Conservation (phyloP, 371 early-diverging fungal genomes). For the Dichotomocladium elegans region DNA sequence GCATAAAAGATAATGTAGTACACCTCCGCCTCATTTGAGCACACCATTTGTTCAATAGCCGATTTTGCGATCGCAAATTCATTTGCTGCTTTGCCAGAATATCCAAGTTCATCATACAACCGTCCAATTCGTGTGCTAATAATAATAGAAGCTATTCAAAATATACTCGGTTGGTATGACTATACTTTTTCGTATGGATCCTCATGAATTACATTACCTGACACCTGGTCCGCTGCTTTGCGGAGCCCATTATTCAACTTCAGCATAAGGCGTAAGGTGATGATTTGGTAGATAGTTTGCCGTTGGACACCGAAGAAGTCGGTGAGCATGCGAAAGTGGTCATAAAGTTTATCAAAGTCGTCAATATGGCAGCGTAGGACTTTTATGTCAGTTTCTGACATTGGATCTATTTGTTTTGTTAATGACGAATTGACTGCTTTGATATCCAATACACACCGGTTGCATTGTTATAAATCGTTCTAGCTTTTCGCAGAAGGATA, state of each 20-base stretch:
- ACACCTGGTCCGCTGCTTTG: conserved; percentile 17
- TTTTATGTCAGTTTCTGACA: not conserved
- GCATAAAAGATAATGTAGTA: conserved; percentile 36
- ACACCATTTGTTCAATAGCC: conserved; percentile 23
- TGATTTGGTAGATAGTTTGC: conserved; percentile 39
- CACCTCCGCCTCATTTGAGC: conserved; percentile 18
- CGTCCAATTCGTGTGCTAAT: conserved; percentile 48
- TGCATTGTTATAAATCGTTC: conserved; percentile 12
- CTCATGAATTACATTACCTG: conserved; percentile 11
- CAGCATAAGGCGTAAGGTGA: conserved; percentile 40
- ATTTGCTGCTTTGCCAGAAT: conserved; percentile 60
- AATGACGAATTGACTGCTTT: not conserved
- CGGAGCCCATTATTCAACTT: conserved; percentile 43
- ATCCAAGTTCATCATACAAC: conserved; percentile 57
- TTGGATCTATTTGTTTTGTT: too few relatives aligned
- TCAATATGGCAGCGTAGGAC: conserved; percentile 13
- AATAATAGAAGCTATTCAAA: conserved; percentile 40
- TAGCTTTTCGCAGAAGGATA: conserved; percentile 28
- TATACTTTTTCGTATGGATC: not conserved
- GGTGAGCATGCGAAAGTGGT: conserved; percentile 42
- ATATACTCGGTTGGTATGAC: not conserved
- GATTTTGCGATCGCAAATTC: conserved; percentile 47
- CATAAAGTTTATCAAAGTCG: conserved; percentile 35
- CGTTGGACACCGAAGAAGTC: conserved; percentile 47
- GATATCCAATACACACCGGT: not conserved